These are phyloP conservation scores for Geranomyces variabilis DNA, from an alignment of 192 early-diverging fungal species.

Conservation along the genomic window DNA sequence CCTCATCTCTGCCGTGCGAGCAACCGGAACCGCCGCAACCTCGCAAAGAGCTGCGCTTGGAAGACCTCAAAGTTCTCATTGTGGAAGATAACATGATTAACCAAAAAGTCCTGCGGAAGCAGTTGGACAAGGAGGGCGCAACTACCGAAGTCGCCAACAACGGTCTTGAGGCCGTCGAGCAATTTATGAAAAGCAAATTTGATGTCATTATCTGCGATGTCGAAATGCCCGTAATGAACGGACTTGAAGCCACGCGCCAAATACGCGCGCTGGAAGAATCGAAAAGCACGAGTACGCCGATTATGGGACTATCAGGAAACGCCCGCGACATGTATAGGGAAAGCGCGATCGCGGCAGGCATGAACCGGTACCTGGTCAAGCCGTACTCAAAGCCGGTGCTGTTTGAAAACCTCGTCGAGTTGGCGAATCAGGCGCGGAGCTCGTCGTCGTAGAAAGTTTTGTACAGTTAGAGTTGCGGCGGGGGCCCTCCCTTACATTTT, in stretches of 20 bases:
- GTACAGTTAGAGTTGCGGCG: too few relatives aligned
- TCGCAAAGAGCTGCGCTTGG: background rate
- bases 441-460: too few relatives aligned
- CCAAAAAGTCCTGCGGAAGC: background rate
- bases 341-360: conserved; percentile 9
- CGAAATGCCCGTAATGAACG: conserved; percentile 61
- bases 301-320: conserved; percentile 23
- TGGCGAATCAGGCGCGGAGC: too few relatives aligned
- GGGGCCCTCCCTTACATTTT: too few relatives aligned
- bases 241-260: conserved; percentile 54
- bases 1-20: background rate
- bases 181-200: background rate
- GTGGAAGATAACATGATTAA: conserved; percentile 15
- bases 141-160: background rate
- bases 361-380: conserved; percentile 6
- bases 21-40: background rate
- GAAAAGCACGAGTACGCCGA: background rate
- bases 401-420: background rate
- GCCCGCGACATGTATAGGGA: conserved; percentile 8
- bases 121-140: background rate
- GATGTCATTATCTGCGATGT: background rate
- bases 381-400: conserved; percentile 12
- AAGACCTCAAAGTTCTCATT: background rate
- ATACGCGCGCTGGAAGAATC: conserved; percentile 41
- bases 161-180: background rate